Evolutionary conservation across 2,329 filamentous ascomycete genomes (phyloP), one percentile per base, ranked within the genome.

Genomic region (Aspergillus tanneri): DNA sequence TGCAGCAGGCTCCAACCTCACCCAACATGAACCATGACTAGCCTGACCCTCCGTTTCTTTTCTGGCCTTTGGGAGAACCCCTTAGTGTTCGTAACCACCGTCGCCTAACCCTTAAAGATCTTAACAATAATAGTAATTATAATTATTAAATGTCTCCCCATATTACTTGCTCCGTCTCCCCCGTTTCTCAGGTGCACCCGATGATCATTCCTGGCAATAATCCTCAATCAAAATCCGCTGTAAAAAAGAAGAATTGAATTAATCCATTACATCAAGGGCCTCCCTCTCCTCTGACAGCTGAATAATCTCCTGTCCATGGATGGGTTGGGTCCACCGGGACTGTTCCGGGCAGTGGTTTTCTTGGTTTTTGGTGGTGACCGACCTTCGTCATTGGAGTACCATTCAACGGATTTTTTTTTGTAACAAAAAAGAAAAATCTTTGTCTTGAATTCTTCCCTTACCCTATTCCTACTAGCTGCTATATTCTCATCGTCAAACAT

Each of bases 21-120:
- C 32, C 40, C 40, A 43, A 43, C 40, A 14, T 23, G 18, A 24
- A 44, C 35, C 35, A 3, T n/a, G 14, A 43, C 27, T 41, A 30
- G 38, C 24, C 38, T n/a, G n/a, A n/a, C n/a, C n/a, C n/a, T n/a
- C n/a, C n/a, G n/a, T n/a, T n/a, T n/a, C n/a, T n/a, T n/a, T n/a
- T n/a, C n/a, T n/a, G n/a, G n/a, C n/a, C n/a, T n/a, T n/a, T n/a
- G n/a, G n/a, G n/a, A n/a, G n/a, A n/a, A n/a, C n/a, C n/a, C n/a
- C n/a, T n/a, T n/a, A n/a, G n/a, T n/a, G n/a, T n/a, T n/a, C n/a
- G n/a, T n/a, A n/a, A n/a, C n/a, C n/a, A n/a, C n/a, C n/a, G n/a
- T n/a, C n/a, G n/a, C n/a, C n/a, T n/a, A n/a, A n/a, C n/a, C n/a
- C n/a, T n/a, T n/a, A n/a, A n/a, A n/a, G n/a, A n/a, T n/a, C n/a